phyloP scores from a whole-genome alignment of 371 early-diverging fungal genomes.

The Smittium culicis region DNA sequence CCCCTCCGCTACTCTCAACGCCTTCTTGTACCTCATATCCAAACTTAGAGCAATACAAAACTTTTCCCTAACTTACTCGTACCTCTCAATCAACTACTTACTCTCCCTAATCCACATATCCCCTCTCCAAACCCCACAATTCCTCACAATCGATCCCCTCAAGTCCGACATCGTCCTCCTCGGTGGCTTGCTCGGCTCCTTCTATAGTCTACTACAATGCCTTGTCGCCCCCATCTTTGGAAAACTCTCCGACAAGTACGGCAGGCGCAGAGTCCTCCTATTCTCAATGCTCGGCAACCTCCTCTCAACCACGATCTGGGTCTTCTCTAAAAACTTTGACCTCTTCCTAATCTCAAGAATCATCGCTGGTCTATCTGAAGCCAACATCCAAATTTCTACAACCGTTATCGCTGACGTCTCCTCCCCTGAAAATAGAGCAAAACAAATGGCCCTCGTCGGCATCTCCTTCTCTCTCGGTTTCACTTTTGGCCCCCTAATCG shows the following conservation, averaged over 20 bases:
- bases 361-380: conserved; percentile 88
- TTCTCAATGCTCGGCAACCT: conserved; percentile 85
- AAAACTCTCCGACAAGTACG: conserved; percentile 59
- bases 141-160: conserved; percentile 18
- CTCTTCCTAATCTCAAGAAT: conserved; percentile 74
- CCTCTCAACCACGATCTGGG: conserved; percentile 71
- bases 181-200: conserved; percentile 85
- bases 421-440: conserved; percentile 53
- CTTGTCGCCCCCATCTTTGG: conserved; percentile 78
- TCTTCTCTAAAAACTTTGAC: conserved; percentile 65
- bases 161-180: conserved; percentile 68
- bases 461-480: conserved; percentile 93
- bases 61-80: conserved; percentile 19
- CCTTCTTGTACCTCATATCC: conserved; percentile 20
- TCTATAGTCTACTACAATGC: conserved; percentile 90
- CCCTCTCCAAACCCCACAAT: no score
- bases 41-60: conserved; percentile 22
- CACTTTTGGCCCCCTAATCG: conserved; percentile 84
- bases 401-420: conserved; percentile 93
- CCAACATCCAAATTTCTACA: conserved; percentile 89
- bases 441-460: conserved; percentile 68
- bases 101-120: conserved; percentile 19
- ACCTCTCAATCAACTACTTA: conserved; percentile 12
- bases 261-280: conserved; percentile 71
- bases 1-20: conserved; percentile 24